Percentiles rank a stretch among this genome's conserved stretches.
phyloP scores from a whole-genome alignment of 768 basidiomycete genomes.

The Harrya chromipes region DNA sequence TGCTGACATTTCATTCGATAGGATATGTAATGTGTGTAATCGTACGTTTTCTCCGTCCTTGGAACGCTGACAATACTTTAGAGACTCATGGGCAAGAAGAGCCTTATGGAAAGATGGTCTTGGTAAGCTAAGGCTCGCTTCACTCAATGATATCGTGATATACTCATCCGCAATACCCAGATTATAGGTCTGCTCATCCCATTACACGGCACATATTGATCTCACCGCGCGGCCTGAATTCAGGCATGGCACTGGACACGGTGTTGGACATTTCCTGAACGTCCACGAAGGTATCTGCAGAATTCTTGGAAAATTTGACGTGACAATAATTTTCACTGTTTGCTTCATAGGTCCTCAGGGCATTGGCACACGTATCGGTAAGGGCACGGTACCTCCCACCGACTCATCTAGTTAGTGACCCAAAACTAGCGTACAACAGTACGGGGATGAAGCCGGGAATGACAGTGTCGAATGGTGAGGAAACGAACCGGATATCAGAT shows the following conservation, averaged over 20 bases:
- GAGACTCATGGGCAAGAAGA: slow-evolving; percentile 78
- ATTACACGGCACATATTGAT: not conserved
- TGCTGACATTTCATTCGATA: slow-evolving; percentile 17
- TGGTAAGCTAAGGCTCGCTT: slow-evolving; percentile 42
- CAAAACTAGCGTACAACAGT: slow-evolving; percentile 56
- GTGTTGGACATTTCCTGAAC: slow-evolving; percentile 91
- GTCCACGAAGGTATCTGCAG: slow-evolving; percentile 69
- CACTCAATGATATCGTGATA: not conserved
- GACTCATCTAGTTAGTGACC: slow-evolving; percentile 1
- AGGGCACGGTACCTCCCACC: not conserved
- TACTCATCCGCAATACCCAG: slow-evolving; percentile 27
- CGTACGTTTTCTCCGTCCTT: not conserved
- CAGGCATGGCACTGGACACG: slow-evolving; percentile 92
- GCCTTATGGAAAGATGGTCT: slow-evolving; percentile 86
- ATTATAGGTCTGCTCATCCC: slow-evolving; percentile 47
- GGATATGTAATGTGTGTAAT: slow-evolving; percentile 54
- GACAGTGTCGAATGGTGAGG: slow-evolving; percentile 79
- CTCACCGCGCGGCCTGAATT: slow-evolving; percentile 5
- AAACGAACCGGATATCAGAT: not conserved
- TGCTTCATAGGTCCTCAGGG: slow-evolving; percentile 49
- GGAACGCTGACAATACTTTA: slow-evolving; percentile 26
- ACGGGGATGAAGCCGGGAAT: slow-evolving; percentile 76
- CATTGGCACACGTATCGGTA: slow-evolving; percentile 44
- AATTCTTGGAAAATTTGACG: not conserved
- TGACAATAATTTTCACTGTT: slow-evolving; percentile 4